Conservation (phyloP, 2,329 filamentous ascomycete genomes). For the Nigrospora sphaerica region DNA sequence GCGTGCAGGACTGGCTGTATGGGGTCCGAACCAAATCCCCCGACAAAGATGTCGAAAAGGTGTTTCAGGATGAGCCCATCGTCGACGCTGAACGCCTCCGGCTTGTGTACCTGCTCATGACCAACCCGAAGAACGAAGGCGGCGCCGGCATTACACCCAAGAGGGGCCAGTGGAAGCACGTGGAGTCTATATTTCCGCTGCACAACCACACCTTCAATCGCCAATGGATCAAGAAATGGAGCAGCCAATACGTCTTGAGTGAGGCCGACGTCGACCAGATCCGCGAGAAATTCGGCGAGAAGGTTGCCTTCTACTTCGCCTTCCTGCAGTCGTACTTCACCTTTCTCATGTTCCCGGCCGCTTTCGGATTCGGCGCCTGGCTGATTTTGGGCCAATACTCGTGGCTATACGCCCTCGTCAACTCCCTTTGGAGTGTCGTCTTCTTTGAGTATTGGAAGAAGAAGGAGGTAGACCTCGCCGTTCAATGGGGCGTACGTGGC, state of each 20-base stretch:
- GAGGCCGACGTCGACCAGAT: conserved; percentile 65
- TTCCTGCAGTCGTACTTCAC: conserved; percentile 88
- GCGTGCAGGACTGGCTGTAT: conserved; percentile 90
- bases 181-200: conserved; percentile 69
- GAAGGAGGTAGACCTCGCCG: conserved; percentile 77
- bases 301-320: conserved; percentile 90
- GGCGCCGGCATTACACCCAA: conserved; percentile 71
- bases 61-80: conserved; percentile 67
- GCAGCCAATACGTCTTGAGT: conserved; percentile 62
- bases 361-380: conserved; percentile 71
- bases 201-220: conserved; percentile 73
- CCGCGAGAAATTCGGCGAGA: conserved; percentile 70
- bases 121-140: conserved; percentile 63
- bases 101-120: conserved; percentile 80
- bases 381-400: conserved; percentile 81
- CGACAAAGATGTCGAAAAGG: conserved; percentile 60
- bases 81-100: conserved; percentile 84
- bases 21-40: conserved; percentile 76
- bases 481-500: conserved; percentile 82
- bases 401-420: conserved; percentile 68
- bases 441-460: conserved; percentile 98
- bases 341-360: conserved; percentile 76
- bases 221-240: conserved; percentile 67
- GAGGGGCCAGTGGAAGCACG: conserved; percentile 63
- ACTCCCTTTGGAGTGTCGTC: conserved; percentile 77